These are phyloP conservation scores for Colletotrichum plurivorum DNA, from an alignment of 2,329 filamentous ascomycete genomes.

Conservation along the genomic window DNA sequence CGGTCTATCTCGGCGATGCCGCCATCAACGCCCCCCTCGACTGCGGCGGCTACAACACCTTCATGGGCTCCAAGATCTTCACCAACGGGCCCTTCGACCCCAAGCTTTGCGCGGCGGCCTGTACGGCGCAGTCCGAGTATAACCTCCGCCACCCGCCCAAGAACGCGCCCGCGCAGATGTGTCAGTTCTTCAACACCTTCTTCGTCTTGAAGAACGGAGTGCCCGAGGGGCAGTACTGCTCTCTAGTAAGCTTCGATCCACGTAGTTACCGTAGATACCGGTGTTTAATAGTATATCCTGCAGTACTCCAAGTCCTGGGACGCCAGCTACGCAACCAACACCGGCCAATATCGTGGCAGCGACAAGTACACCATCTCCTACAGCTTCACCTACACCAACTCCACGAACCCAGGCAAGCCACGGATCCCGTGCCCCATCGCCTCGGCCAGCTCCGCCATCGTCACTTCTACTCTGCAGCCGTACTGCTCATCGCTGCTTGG, in stretches of 20 bases:
- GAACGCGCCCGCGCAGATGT: constrained; percentile 8
- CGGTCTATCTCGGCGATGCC: constrained; percentile 10
- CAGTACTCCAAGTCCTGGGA: constrained; percentile 26
- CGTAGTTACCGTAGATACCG: no score
- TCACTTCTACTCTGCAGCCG: no score
- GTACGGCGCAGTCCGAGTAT: constrained; percentile 7
- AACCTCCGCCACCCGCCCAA: constrained; percentile 10
- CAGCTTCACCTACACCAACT: constrained; percentile 13
- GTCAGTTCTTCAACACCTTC: constrained; percentile 29
- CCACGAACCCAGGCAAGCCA: background rate
- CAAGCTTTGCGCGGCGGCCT: constrained; percentile 21
- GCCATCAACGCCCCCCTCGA: constrained; percentile 29
- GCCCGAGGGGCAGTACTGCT: constrained; percentile 24
- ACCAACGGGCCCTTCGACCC: constrained; percentile 19
- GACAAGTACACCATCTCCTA: constrained; percentile 30
- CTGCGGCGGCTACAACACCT: constrained; percentile 35
- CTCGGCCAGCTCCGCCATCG: no score
- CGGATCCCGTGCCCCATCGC: no score
- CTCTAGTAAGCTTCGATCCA: background rate
- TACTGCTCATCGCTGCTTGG: no score
- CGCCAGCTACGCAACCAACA: constrained; percentile 18
- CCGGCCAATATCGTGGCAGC: constrained; percentile 14
- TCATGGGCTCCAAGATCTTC: constrained; percentile 25
- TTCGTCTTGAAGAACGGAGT: constrained; percentile 23
- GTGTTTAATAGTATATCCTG: no score